Conservation (phyloP, 148 eudicot genomes). For the Rhododendron ovatum region DNA sequence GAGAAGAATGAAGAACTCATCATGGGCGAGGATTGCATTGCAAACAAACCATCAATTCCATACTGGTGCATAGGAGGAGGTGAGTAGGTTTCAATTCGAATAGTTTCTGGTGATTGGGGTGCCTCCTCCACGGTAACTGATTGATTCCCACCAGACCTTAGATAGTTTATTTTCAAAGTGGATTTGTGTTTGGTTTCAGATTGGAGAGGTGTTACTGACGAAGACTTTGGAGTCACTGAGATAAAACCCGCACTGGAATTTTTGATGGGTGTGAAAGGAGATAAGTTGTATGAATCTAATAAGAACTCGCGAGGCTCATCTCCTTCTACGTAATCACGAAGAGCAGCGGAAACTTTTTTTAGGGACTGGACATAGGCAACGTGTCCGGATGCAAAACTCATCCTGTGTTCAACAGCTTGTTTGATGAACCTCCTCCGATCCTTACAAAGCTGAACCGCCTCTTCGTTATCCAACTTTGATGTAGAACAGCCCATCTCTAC, state of each 20-base stretch:
- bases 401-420: conserved; percentile 87
- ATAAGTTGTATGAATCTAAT: conserved; percentile 56
- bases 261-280: conserved; percentile 53
- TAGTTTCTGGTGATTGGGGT: conserved; percentile 73
- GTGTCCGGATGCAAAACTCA: conserved; percentile 71
- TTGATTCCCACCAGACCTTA: conserved; percentile 64
- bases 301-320: conserved; percentile 80
- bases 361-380: conserved; percentile 75
- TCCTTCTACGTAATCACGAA: conserved; percentile 79
- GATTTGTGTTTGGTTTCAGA: conserved; percentile 36
- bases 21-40: conserved; percentile 64
- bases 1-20: conserved; percentile 44
- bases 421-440: conserved; percentile 83
- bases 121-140: conserved; percentile 73
- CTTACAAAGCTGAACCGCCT: conserved; percentile 85
- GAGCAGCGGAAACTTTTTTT: conserved; percentile 75
- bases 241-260: conserved; percentile 54
- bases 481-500: conserved; percentile 88
- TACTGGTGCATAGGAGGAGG: conserved; percentile 42
- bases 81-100: conserved; percentile 59
- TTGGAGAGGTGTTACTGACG: conserved; percentile 46
- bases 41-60: conserved; percentile 64
- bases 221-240: conserved; percentile 69
- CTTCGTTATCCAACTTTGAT: conserved; percentile 91
- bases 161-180: conserved; percentile 55